phyloP scores from a whole-genome alignment of 139 green algal species.

The Diplosphaera chodatii region DNA sequence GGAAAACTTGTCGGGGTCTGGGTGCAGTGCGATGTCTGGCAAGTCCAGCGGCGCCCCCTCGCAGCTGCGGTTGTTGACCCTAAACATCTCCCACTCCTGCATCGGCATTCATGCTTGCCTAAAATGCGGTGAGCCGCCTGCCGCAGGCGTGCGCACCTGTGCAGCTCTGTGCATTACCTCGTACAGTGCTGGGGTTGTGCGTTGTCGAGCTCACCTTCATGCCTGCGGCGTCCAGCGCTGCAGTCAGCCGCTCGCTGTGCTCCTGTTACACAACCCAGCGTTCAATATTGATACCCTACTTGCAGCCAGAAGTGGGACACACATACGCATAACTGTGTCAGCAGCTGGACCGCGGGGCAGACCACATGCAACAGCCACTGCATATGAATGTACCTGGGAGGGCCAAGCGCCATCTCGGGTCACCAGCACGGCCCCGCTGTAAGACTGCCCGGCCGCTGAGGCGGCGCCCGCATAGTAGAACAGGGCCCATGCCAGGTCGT shows the following conservation, averaged over 20 bases:
- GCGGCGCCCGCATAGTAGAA: slow-evolving; percentile 78
- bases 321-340: no score
- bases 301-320: no score
- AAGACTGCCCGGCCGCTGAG: slow-evolving; percentile 27
- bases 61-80: slow-evolving; percentile 65
- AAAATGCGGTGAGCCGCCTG: no score
- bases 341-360: no score
- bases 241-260: slow-evolving; percentile 21
- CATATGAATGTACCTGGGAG: slow-evolving; percentile 2
- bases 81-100: slow-evolving; percentile 82
- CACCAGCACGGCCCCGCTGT: slow-evolving; percentile 53
- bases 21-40: slow-evolving; percentile 1
- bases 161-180: no score
- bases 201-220: slow-evolving; percentile 28
- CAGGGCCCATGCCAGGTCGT: slow-evolving; percentile 71
- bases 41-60: slow-evolving; percentile 14
- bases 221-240: slow-evolving; percentile 31
- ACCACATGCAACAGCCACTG: no score
- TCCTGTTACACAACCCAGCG: slow-evolving; percentile 10
- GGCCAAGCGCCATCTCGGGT: slow-evolving; percentile 44
- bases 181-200: no score
- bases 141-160: no score
- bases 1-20: background rate
- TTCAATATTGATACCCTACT: no score
- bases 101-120: no score